These are phyloP conservation scores for Pichia cephalocereana DNA, from an alignment of 805 yeast species.

Conservation along the genomic window DNA sequence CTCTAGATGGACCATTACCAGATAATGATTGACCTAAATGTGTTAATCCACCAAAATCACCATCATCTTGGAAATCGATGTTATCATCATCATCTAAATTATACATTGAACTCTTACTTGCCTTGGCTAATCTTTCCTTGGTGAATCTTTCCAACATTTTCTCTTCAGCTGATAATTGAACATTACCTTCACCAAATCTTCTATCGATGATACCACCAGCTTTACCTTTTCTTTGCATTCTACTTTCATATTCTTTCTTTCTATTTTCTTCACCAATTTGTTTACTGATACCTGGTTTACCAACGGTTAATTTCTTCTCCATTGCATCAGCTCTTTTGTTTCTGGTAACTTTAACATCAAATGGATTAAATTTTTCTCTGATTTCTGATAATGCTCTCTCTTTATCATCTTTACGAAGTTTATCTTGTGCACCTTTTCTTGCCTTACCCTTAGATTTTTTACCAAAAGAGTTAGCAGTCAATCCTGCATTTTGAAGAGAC, in stretches of 20 bases:
- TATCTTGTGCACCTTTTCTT: constrained; percentile 46
- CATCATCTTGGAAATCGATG: constrained; percentile 44
- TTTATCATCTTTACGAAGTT: constrained; percentile 62
- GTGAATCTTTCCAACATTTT: constrained; percentile 94
- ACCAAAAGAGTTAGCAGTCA: constrained; percentile 64
- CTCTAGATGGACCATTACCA: constrained; percentile 22
- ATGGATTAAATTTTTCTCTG: constrained; percentile 82
- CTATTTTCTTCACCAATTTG: constrained; percentile 62
- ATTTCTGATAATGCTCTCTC: constrained; percentile 47
- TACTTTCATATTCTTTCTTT: constrained; percentile 52
- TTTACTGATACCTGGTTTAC: constrained; percentile 61
- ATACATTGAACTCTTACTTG: constrained; percentile 51
- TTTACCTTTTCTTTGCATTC: constrained; percentile 53
- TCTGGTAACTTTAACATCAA: constrained; percentile 67
- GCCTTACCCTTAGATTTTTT: constrained; percentile 42
- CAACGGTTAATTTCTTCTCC: constrained; percentile 42
- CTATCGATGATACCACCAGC: constrained; percentile 76
- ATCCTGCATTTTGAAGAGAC: constrained; percentile 65
- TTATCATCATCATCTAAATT: constrained; percentile 63
- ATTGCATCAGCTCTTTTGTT: constrained; percentile 46
- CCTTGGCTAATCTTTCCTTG: constrained; percentile 63
- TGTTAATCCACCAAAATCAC: constrained; percentile 51
- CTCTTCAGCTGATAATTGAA: constrained; percentile 70
- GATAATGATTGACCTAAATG: constrained; percentile 70
- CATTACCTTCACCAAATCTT: constrained; percentile 84